Evolutionary conservation across 106 monocot genomes (phyloP).

Genomic region (Phalaenopsis equestris): DNA sequence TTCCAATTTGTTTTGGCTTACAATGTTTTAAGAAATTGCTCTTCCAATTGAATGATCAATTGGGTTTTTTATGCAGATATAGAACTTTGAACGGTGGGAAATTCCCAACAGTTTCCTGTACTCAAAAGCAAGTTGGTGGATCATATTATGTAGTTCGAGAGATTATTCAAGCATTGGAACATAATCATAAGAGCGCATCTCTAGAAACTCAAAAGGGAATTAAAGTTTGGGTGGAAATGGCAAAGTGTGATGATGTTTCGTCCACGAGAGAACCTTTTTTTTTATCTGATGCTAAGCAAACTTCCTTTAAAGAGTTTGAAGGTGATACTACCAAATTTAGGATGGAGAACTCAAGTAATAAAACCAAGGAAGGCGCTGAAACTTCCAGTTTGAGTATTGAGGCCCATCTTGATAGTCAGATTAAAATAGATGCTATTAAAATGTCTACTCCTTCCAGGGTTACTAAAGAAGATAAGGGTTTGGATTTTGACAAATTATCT

Average conservation of each 20-base stretch:
- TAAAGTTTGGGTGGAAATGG: not conserved
- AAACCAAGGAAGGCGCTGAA: not conserved
- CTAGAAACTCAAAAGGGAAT: constrained; percentile 10
- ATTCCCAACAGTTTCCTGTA: constrained; percentile 24
- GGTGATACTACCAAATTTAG: not conserved
- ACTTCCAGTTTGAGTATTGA: not conserved
- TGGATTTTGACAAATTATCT: not conserved
- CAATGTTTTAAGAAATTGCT: not conserved
- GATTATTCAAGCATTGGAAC: constrained; percentile 55
- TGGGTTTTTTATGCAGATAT: constrained; percentile 36
- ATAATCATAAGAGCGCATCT: constrained; percentile 21
- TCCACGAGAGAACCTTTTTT: not conserved
- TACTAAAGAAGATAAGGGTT: constrained; percentile 7
- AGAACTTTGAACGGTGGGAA: constrained; percentile 52
- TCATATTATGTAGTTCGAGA: constrained; percentile 31
- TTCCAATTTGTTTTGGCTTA: not conserved
- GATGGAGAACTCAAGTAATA: not conserved
- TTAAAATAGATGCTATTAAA: not conserved
- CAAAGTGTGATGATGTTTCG: not conserved
- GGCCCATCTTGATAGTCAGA: not conserved
- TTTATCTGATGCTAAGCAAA: constrained; percentile 7
- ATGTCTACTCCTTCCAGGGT: not conserved
- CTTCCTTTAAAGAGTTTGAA: constrained; percentile 1
- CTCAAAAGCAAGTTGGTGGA: constrained; percentile 36
- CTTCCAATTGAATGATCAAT: constrained; percentile 3